Evolutionary conservation across 345 rosid genomes (phyloP).

Genomic region (Garcia nutans): DNA sequence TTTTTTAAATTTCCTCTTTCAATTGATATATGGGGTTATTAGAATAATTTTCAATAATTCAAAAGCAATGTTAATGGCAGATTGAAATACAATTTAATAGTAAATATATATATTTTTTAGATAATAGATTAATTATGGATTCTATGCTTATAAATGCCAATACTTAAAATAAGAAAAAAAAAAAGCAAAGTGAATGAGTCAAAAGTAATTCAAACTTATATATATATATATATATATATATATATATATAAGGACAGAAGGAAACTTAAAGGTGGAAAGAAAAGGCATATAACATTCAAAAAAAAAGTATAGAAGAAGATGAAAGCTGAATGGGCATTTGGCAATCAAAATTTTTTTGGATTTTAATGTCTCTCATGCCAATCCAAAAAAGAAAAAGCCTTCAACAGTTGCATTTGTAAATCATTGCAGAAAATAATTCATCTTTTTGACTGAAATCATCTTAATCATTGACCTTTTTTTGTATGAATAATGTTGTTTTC

Average conservation of each 20-base stretch:
- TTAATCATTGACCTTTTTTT: neutral
- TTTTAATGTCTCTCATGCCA: neutral
- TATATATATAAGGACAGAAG: neutral
- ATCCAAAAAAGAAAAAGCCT: neutral
- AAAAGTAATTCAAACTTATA: conserved; percentile 1
- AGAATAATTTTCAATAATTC: too few relatives aligned
- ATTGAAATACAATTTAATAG: too few relatives aligned
- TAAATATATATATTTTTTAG: too few relatives aligned
- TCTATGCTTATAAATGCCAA: too few relatives aligned
- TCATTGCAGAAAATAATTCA: neutral
- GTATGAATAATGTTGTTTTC: too few relatives aligned
- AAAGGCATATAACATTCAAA: neutral
- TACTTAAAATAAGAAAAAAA: too few relatives aligned
- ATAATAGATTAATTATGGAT: too few relatives aligned
- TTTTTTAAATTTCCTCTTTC: too few relatives aligned
- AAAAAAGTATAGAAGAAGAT: neutral
- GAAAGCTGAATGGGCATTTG: neutral
- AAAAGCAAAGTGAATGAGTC: neutral
- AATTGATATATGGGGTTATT: too few relatives aligned
- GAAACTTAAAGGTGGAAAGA: neutral
- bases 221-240: neutral
- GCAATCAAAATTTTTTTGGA: too few relatives aligned
- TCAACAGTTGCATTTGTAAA: neutral
- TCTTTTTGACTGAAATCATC: conserved; percentile 8
- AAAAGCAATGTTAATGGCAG: too few relatives aligned